Conservation (phyloP, 371 early-diverging fungal species). For the Encephalitozoon hellem region DNA sequence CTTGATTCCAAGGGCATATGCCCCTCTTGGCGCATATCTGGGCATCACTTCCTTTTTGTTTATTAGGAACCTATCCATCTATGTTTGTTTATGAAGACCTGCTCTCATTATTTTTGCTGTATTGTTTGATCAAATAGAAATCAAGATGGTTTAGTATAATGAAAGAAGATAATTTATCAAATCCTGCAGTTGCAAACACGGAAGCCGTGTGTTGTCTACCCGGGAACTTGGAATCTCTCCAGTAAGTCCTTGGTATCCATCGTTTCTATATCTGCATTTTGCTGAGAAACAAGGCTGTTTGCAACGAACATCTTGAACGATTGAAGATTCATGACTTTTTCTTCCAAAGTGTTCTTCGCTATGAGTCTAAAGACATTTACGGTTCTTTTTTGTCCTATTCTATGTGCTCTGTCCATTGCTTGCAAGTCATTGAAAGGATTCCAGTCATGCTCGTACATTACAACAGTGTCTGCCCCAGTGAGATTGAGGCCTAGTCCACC, state of each 20-base stretch:
- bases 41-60: background rate
- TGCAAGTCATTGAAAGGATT: slow-evolving; percentile 97
- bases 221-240: slow-evolving; percentile 47
- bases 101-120: background rate
- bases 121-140: slow-evolving; percentile 5
- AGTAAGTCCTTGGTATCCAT: slow-evolving; percentile 60
- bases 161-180: background rate
- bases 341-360: slow-evolving; percentile 77
- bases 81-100: slow-evolving; percentile 9
- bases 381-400: slow-evolving; percentile 87
- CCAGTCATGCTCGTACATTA: slow-evolving; percentile 99
- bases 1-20: background rate
- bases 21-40: background rate
- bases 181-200: background rate
- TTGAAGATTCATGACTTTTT: slow-evolving; percentile 89
- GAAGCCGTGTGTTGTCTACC: background rate
- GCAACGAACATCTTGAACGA: slow-evolving; percentile 96
- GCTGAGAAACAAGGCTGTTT: slow-evolving; percentile 86
- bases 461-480: slow-evolving; percentile 95
- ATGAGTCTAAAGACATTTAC: slow-evolving; percentile 87
- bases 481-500: slow-evolving; percentile 96
- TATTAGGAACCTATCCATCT: slow-evolving; percentile 2
- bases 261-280: slow-evolving; percentile 66
- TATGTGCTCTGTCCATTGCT: slow-evolving; percentile 92
- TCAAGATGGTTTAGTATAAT: background rate